Base-by-base conservation (phyloP, 2,329 filamentous ascomycete species). In the Blastomyces silverae region DNA sequence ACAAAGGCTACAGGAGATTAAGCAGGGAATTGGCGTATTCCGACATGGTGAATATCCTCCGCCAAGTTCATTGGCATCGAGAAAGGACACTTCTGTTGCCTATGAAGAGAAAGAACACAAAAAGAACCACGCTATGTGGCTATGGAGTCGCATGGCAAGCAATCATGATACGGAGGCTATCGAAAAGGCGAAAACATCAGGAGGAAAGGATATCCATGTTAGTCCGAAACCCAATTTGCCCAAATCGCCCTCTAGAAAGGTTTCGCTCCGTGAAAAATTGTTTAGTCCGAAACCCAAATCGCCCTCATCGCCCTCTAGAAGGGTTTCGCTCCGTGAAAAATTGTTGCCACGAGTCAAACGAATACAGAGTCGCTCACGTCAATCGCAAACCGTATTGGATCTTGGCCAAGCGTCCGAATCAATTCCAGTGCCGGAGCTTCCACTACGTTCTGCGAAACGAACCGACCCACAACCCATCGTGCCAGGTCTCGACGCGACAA, bases 91-190 rank as follows among this genome's bases (percentile, higher is more conserved):
- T 75, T 77, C 64, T 73, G 73, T 69, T 75, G 39, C 25, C 31
- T 42, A 80, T n/a, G 81, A 83, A 67, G 81, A 81, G 70, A 83
- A 83, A 73, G 86, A 81, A 76, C 82, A 74, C 64, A 76, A 78
- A 69, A 87, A 85, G 81, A 92, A 89, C 68, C 85, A 89, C 77
- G 90, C 89, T 8, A 80, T 97, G 75, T 85, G 87, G 2, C 79
- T 97, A 68, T 97, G 93, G 93, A 89, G 87, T 61, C 81, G 88
- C 1, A 95, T 92, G 89, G 92, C 91, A 17, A 92, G 89, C 57
- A 95, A 90, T 73, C 91, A 97, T 72, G 94, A 97, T 73, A 85
- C 93, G 75, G 82, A 82, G 67, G 89, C 89, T 0, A 82, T 95
- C 17, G 71, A 73, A 56, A 73, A 59, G 10, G 31, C 56, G 22